Conservation (phyloP, 345 rosid species). For the Pseudoturritis turrita region DNA sequence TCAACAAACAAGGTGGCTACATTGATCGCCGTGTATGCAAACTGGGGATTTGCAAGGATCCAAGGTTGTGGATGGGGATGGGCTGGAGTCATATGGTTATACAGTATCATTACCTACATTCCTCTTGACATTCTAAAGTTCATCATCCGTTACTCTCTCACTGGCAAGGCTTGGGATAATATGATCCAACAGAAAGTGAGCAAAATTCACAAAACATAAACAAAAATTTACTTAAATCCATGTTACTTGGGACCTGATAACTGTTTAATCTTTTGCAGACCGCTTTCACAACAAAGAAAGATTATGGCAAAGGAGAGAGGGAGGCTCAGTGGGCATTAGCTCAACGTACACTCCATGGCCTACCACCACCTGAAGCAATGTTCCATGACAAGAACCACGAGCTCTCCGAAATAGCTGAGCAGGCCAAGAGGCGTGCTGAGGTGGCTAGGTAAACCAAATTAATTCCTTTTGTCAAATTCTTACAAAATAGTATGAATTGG, state of each 20-base stretch:
- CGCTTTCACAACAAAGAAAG: slow-evolving; percentile 73
- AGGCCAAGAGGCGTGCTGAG: slow-evolving; percentile 75
- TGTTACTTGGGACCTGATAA: background rate
- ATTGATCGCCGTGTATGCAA: slow-evolving; percentile 56
- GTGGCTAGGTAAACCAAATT: slow-evolving; percentile 51
- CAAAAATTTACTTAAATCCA: background rate
- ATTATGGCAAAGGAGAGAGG: slow-evolving; percentile 67
- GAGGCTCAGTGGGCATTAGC: slow-evolving; percentile 75
- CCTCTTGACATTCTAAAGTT: slow-evolving; percentile 80
- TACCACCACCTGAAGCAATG: slow-evolving; percentile 26
- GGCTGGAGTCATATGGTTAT: slow-evolving; percentile 73
- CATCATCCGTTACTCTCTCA: slow-evolving; percentile 52
- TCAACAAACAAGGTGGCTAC: slow-evolving; percentile 52
- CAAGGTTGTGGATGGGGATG: slow-evolving; percentile 79
- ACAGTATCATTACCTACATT: slow-evolving; percentile 51
- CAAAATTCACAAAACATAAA: background rate
- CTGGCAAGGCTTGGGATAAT: slow-evolving; percentile 65
- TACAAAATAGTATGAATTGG: background rate
- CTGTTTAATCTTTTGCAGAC: slow-evolving; percentile 33
- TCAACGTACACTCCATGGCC: slow-evolving; percentile 73
- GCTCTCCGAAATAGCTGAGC: slow-evolving; percentile 59
- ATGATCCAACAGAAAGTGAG: slow-evolving; percentile 49
- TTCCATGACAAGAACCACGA: slow-evolving; percentile 42
- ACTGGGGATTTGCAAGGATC: slow-evolving; percentile 65
- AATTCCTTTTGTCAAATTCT: background rate